Evolutionary conservation across 2,329 filamentous ascomycete species (phyloP), one percentile per base, ranked within the genome.

Genomic region (Pseudomassariella vexata): DNA sequence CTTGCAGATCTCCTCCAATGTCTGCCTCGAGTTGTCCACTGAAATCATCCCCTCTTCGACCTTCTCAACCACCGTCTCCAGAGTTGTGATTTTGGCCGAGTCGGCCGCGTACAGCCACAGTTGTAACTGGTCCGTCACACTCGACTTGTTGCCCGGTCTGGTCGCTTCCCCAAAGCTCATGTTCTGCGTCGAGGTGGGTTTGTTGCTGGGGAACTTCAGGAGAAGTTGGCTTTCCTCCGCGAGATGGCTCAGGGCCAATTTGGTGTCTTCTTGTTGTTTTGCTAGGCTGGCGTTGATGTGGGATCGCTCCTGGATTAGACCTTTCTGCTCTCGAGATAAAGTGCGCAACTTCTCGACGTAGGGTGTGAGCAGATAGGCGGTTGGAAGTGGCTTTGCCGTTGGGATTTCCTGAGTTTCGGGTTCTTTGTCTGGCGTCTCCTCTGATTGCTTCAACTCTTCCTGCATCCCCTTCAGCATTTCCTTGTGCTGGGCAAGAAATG

Each of bases 211-310:
- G 40, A 77, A 65, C 7, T 61, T 56, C 2, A 68, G 68, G 9
- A 82, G 62, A 11, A 82, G 57, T 40, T 78, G 74, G 45, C 77
- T 82, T 47, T 81, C 76, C 29, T 81, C 70, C 9, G 68, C 65
- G 3, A 82, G 57, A 35, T 68, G 72, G 29, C 67, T 64, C 6
- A 82, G 56, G 2, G 57, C 49, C 48, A 73, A 66, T 32, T 60
- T 58, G 10, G 63, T 62, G 9, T 75, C 68, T 37, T 69, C 68
- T 15, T 63, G 58, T 40, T 77, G 66, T 39, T 64, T 70, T 14
- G 63, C 50, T 9, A 82, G 53, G 11, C 60, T 50, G 11, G 61
- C 49, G 36, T 66, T 72, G 28, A 78, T 56, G 47, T 80, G 68
- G 0, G 74, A 65, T 43, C 78, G 80, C 41, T 80, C 71, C 19